A percentile compares a stretch with the other conserved stretches of the same genome.
phyloP scores from a whole-genome alignment of 345 rosid species.

The Excoecaria cochinchinensis region DNA sequence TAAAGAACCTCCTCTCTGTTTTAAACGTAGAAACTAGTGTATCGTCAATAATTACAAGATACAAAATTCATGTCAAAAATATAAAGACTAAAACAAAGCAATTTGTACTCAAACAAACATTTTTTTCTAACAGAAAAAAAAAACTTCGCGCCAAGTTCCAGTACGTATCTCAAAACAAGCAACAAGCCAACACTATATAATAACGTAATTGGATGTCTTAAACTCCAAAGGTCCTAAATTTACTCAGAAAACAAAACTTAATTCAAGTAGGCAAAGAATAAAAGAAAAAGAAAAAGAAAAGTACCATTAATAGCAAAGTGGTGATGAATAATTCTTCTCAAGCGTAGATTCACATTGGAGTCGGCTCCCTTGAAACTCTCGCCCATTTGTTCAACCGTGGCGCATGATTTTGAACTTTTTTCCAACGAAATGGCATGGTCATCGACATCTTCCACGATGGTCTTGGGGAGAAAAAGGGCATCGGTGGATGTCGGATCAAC shows the following conservation, averaged over 20 bases:
- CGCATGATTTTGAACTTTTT: conserved; percentile 46
- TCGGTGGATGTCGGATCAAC: conserved; percentile 46
- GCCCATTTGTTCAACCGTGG: conserved; percentile 97
- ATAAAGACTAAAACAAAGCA: neutral
- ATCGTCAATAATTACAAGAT: neutral
- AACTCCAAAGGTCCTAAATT: neutral
- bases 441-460: neutral
- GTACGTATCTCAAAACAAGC: too few species aligned
- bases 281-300: neutral
- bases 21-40: too few species aligned
- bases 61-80: neutral
- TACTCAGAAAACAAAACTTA: neutral
- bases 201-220: neutral
- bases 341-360: conserved; percentile 61
- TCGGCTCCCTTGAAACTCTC: conserved; percentile 52
- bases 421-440: neutral
- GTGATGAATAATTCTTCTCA: conserved; percentile 49
- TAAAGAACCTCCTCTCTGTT: too few species aligned
- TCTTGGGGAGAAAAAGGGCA: conserved; percentile 7
- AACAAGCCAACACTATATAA: too few species aligned
- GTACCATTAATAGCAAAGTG: conserved; percentile 68
- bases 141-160: too few species aligned
- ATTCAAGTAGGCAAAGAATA: neutral
- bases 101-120: neutral
- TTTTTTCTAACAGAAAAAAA: too few species aligned